These are phyloP conservation scores for Suillus variegatus DNA, from an alignment of 768 basidiomycete species.

Conservation along the genomic window DNA sequence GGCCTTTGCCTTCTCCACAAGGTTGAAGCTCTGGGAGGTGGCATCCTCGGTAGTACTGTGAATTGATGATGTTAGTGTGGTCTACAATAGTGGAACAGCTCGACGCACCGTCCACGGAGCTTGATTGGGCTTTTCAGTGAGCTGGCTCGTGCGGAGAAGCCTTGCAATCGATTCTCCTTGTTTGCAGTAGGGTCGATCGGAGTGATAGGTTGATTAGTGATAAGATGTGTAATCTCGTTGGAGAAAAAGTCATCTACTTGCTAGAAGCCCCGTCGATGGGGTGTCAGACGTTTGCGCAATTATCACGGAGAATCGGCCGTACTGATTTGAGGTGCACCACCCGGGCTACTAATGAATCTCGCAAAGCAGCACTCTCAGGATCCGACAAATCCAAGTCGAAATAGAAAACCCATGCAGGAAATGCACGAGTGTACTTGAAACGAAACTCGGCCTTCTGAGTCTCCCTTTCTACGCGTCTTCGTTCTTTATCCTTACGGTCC, in stretches of 20 bases:
- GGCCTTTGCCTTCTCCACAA: constrained; percentile 64
- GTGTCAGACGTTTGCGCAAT: constrained; percentile 6
- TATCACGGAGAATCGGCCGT: constrained; percentile 34
- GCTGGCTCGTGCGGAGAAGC: constrained; percentile 23
- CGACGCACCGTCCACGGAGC: constrained; percentile 55
- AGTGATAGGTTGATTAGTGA: constrained; percentile 59
- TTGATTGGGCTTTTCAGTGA: constrained; percentile 67
- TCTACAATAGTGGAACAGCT: not conserved
- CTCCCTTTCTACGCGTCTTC: constrained; percentile 51
- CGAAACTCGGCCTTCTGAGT: constrained; percentile 71
- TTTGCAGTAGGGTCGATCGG: constrained; percentile 41
- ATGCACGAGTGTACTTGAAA: constrained; percentile 81
- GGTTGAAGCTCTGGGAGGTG: constrained; percentile 40
- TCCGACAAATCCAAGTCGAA: constrained; percentile 66
- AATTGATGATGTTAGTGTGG: constrained; percentile 9
- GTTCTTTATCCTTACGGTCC: constrained; percentile 47
- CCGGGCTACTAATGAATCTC: constrained; percentile 49
- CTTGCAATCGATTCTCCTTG: constrained; percentile 63
- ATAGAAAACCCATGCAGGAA: constrained; percentile 84
- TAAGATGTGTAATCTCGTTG: constrained; percentile 82
- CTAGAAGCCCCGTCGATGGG: constrained; percentile 41
- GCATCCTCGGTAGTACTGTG: constrained; percentile 33
- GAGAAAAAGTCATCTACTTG: constrained; percentile 88
- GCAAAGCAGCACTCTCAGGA: constrained; percentile 35
- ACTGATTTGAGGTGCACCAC: constrained; percentile 79